phyloP scores from a whole-genome alignment of 306 rosid genomes.

The Rosa multiflora region DNA sequence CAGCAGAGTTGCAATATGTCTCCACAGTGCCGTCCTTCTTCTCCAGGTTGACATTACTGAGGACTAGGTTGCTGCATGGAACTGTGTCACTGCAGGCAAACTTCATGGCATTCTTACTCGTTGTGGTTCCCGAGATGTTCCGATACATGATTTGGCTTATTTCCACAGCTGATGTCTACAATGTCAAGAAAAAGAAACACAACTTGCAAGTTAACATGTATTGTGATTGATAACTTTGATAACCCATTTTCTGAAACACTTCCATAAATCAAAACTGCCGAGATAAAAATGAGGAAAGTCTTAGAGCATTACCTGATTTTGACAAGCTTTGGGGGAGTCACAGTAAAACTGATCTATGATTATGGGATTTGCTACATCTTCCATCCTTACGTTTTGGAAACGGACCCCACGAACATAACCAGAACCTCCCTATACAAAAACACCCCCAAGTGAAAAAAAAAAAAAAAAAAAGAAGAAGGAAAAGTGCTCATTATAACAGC shows the following conservation, averaged over 20 bases:
- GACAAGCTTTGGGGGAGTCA: slow-evolving; percentile 76
- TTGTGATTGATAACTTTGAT: background rate
- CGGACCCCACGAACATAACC: slow-evolving; percentile 83
- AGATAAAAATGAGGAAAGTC: background rate
- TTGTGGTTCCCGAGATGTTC: slow-evolving; percentile 80
- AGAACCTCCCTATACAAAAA: slow-evolving; percentile 76
- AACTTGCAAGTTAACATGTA: background rate
- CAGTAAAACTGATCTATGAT: slow-evolving; percentile 96
- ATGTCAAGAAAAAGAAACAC: slow-evolving; percentile 4
- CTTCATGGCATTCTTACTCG: slow-evolving; percentile 77
- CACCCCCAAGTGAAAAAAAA: background rate
- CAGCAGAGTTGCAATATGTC: slow-evolving; percentile 89
- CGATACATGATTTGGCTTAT: slow-evolving; percentile 71
- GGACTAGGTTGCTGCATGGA: slow-evolving; percentile 79
- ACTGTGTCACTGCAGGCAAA: slow-evolving; percentile 85
- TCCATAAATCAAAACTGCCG: background rate
- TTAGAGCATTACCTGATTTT: slow-evolving; percentile 59
- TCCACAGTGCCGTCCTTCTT: slow-evolving; percentile 82
- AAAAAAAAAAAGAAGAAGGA: slow-evolving; percentile 12
- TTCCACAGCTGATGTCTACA: slow-evolving; percentile 73
- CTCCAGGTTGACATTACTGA: slow-evolving; percentile 76
- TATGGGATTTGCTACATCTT: slow-evolving; percentile 80
- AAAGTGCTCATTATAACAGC: slow-evolving; percentile 3
- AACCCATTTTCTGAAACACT: background rate
- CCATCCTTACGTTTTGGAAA: slow-evolving; percentile 83